Base-by-base conservation (phyloP, 768 basidiomycete species). In the Symmetrospora coprosmae region DNA sequence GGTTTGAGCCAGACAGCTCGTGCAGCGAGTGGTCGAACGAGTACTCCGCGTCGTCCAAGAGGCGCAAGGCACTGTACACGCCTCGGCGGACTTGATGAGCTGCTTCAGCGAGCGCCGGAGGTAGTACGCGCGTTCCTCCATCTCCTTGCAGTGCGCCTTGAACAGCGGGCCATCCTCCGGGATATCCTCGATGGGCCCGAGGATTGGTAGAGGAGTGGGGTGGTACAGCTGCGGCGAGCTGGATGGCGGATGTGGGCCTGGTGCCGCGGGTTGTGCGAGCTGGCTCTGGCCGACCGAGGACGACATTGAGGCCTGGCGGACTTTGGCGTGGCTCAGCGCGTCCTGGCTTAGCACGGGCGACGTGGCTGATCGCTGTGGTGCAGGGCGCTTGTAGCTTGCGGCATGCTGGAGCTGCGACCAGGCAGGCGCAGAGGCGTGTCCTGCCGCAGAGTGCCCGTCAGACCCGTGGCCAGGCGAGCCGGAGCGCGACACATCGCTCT, bases 141-240 rank as follows among this genome's bases (percentile, higher is more conserved):
- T 65, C 5, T 46, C 23, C n/a, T 53, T 50, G 19, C 64, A 30
- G 40, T 50, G 46, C 0, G 67, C 64, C 13, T 63, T 53, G 21
- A 65, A 66, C 2, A 68, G 45, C 0, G 67, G 67, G 3, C 67
- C 67, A 41, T 68, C 67, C 30, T 65, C 66, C 16, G 55, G 55
- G 4, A 58, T 58, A 17, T 58, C 55, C 21, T 38, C 55, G 34
- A 58, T 45, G 4, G 28, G 13, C 2, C 30, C 55, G 13, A 58
- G 16, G 4, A 27, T 6, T 16, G 52, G 52, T 19, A 55, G 52
- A 23, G 30, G 38, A 2, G 40, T 34, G 8, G 52, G 9, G 14
- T 55, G 19, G 23, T 38, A 21, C 3, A 55, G 34, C 52, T 38
- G 37, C 4, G 52, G 39, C 39, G 52, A 38, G 23, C 19, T 5